Evolutionary conservation across 2,329 filamentous ascomycete genomes (phyloP), one percentile per base, ranked within the genome.

Genomic region (Claviceps arundinis): DNA sequence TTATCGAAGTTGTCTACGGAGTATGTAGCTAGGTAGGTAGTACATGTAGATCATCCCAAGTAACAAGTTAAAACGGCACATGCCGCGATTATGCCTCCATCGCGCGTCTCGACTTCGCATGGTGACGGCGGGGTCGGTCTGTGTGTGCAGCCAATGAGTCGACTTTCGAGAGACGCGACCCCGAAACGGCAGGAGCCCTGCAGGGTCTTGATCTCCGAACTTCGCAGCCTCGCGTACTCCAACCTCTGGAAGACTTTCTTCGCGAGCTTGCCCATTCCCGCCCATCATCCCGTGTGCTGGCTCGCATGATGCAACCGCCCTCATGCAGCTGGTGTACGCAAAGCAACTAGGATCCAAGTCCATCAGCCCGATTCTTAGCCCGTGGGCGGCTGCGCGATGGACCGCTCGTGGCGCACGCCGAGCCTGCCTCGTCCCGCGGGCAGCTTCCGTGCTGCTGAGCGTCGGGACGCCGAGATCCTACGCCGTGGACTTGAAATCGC

Each of bases 401-500:
- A 46, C 42, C 5, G 19, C 48, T 19, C 49, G 51, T 41, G 38
- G 16, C 30, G 50, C 30, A 40, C 41, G 42, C 38, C 50, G 48
- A 51, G 38, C 45, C 16, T 16, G 38, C 22, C 41, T 48, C 19
- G 13, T 26, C 19, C 37, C 8, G 13, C 38, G 41, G 34, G 9
- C 5, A n/a, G 24, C 41, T 45, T 17, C 6, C 42, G 37, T 4
- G 37, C n/a, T 24, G 14, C 48, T 37, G n/a, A 52, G 9, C 37
- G 16, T 26, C 43, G 34, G 34, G 42, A 42, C 56, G 40, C 60
- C 57, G 56, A 62, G 69, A 56, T 63, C 59, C 53, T 73, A 72
- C 48, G 68, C 71, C 17, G 61, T 80, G 48, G 67, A 80, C 55
- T 65, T 80, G 19, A 66, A 64, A 9, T 65, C 70, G 4, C 61